phyloP scores from a whole-genome alignment of 2,329 filamentous ascomycete species.

The Monosporascus sp. region DNA sequence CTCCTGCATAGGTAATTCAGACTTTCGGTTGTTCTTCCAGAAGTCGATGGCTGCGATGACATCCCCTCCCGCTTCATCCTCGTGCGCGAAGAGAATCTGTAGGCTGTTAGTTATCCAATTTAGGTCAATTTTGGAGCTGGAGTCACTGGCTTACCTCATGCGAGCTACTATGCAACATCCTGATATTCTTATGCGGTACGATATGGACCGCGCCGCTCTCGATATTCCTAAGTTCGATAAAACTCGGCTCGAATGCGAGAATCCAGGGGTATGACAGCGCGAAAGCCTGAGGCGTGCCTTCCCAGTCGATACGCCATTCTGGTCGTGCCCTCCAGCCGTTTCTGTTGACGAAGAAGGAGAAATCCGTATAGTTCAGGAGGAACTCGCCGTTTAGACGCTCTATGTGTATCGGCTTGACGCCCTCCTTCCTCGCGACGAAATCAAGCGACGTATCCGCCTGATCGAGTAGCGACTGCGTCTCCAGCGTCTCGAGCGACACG shows the following conservation, averaged over 20 bases:
- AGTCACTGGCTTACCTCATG: constrained; percentile 68
- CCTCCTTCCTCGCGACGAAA: constrained; percentile 91
- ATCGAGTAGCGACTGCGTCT: constrained; percentile 93
- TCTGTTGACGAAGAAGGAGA: constrained; percentile 98
- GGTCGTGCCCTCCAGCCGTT: constrained; percentile 95
- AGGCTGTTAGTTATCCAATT: constrained; percentile 16
- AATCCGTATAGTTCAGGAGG: constrained; percentile 95
- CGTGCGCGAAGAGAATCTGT: constrained; percentile 95
- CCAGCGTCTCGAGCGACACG: constrained; percentile 92
- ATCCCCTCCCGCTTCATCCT: constrained; percentile 91
- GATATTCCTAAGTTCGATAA: constrained; percentile 93
- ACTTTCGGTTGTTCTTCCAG: constrained; percentile 66
- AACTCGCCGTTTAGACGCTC: constrained; percentile 97
- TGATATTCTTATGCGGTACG: constrained; percentile 90
- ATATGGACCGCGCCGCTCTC: constrained; percentile 94
- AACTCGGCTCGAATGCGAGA: constrained; percentile 92
- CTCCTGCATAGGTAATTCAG: constrained; percentile 27
- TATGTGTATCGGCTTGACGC: constrained; percentile 92
- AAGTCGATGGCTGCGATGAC: constrained; percentile 94
- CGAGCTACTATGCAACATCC: constrained; percentile 95
- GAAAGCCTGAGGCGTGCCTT: constrained; percentile 86
- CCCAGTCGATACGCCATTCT: constrained; percentile 97
- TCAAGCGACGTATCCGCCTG: constrained; percentile 97
- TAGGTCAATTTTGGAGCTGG: not conserved
- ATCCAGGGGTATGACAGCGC: constrained; percentile 97